phyloP scores from a whole-genome alignment of 768 basidiomycete species.

The Naematelia encephala region DNA sequence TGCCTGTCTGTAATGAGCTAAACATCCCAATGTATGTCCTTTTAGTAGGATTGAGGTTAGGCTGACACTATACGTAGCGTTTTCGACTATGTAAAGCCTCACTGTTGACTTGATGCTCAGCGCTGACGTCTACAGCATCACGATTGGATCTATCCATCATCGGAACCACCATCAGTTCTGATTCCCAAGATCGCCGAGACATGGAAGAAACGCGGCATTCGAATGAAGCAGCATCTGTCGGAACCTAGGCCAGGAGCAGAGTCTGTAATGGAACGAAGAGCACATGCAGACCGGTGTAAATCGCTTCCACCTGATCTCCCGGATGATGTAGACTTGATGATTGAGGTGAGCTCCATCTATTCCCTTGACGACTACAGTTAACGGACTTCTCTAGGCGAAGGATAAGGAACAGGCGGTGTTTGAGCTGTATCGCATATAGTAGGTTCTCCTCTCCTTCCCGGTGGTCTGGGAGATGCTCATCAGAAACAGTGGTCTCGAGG shows the following conservation, averaged over 20 bases:
- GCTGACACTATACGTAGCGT: constrained; percentile 25
- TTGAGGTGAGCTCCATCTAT: constrained; percentile 56
- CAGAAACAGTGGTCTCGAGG: constrained; percentile 55
- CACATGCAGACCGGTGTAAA: constrained; percentile 79
- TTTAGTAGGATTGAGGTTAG: constrained; percentile 29
- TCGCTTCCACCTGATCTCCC: constrained; percentile 60
- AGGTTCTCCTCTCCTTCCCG: constrained; percentile 7
- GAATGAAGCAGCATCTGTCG: constrained; percentile 87
- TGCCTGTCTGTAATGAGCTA: constrained; percentile 82
- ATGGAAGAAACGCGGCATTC: constrained; percentile 72
- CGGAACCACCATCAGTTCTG: constrained; percentile 60
- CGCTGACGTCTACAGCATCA: constrained; percentile 59
- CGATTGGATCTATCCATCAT: constrained; percentile 60
- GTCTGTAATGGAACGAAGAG: constrained; percentile 77
- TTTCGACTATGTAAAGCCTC: constrained; percentile 41
- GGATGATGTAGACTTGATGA: constrained; percentile 67
- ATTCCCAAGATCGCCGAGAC: constrained; percentile 70
- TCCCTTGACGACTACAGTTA: not conserved
- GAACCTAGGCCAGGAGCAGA: constrained; percentile 82
- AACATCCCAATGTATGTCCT: constrained; percentile 59
- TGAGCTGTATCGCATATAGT: constrained; percentile 74
- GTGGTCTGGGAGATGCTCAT: not conserved
- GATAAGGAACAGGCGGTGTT: constrained; percentile 80
- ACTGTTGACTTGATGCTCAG: not conserved
- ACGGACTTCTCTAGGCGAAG: constrained; percentile 47